phyloP scores from a whole-genome alignment of 2,329 filamentous ascomycete species.

The Colletotrichum sublineola region DNA sequence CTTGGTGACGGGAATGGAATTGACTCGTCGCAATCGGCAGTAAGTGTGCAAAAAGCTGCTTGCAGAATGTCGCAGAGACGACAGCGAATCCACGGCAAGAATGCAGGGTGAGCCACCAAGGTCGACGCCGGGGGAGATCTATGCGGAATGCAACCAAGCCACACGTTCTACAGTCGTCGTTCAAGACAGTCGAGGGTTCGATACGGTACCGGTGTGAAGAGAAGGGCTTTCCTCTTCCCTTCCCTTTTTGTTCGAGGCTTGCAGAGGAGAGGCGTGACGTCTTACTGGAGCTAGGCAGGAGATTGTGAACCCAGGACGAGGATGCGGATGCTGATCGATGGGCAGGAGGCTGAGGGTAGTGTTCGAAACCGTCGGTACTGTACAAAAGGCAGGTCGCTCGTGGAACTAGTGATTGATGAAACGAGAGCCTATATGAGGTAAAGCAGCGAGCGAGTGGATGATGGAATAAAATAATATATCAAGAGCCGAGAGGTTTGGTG shows the following conservation, averaged over 20 bases:
- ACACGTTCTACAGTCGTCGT: slow-evolving; percentile 25
- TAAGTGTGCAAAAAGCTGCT: slow-evolving; percentile 27
- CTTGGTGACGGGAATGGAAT: slow-evolving; percentile 43
- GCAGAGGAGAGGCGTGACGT: slow-evolving; percentile 29
- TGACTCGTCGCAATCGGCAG: slow-evolving; percentile 42
- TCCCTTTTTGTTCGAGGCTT: slow-evolving; percentile 16
- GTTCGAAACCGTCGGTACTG: slow-evolving; percentile 23
- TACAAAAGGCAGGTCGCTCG: not conserved
- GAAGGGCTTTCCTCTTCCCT: not conserved
- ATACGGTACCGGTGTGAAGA: slow-evolving; percentile 13
- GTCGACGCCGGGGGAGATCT: slow-evolving; percentile 35
- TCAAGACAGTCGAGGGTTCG: slow-evolving; percentile 1
- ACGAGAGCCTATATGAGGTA: not conserved
- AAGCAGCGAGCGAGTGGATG: slow-evolving; percentile 16
- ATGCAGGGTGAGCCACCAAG: slow-evolving; percentile 25
- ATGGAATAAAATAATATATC: too few relatives aligned
- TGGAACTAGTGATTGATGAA: not conserved
- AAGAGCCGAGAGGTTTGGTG: not conserved
- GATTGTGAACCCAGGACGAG: slow-evolving; percentile 10
- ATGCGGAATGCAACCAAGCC: slow-evolving; percentile 41
- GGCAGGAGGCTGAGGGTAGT: not conserved
- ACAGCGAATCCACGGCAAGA: slow-evolving; percentile 21
- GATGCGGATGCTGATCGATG: slow-evolving; percentile 31
- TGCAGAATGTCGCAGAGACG: slow-evolving; percentile 37
- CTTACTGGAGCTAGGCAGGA: slow-evolving; percentile 1